phyloP scores from a whole-genome alignment of 352 stramenopile species.

The Pythium aphanidermatum region DNA sequence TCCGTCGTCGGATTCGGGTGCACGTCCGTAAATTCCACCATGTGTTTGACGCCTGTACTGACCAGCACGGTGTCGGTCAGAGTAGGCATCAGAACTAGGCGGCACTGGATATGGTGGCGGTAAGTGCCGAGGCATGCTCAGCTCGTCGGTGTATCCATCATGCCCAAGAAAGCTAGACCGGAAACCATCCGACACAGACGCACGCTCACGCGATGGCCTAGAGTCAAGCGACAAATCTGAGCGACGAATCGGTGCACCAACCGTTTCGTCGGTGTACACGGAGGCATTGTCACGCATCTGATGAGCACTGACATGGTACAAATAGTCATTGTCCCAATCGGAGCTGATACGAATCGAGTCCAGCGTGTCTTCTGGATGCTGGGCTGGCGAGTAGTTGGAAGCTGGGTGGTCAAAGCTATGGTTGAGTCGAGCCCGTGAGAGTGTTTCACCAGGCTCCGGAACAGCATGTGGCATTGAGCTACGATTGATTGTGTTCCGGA shows the following conservation, averaged over 20 bases:
- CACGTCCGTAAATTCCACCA: too few species aligned
- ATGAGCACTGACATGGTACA: constrained; percentile 20
- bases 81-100: too few species aligned
- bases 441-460: constrained; percentile 2
- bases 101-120: too few species aligned
- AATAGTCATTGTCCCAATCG: constrained; percentile 30
- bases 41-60: too few species aligned
- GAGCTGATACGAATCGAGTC: constrained; percentile 38
- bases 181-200: constrained; percentile 5
- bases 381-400: neutral
- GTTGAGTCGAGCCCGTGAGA: constrained; percentile 10
- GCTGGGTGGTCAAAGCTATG: neutral
- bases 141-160: constrained; percentile 2
- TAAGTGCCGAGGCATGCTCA: too few species aligned
- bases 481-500: constrained; percentile 1
- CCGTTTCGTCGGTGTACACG: constrained; percentile 19
- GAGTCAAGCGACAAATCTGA: constrained; percentile 23
- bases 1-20: neutral
- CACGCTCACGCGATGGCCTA: constrained; percentile 4
- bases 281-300: constrained; percentile 15
- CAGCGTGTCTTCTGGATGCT: neutral
- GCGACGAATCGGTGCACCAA: constrained; percentile 25
- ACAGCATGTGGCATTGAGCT: constrained; percentile 7
- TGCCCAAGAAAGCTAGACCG: neutral
- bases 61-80: too few species aligned